Evolutionary conservation across 2,329 filamentous ascomycete species (phyloP).

Genomic region (Fusarium albosuccineum): DNA sequence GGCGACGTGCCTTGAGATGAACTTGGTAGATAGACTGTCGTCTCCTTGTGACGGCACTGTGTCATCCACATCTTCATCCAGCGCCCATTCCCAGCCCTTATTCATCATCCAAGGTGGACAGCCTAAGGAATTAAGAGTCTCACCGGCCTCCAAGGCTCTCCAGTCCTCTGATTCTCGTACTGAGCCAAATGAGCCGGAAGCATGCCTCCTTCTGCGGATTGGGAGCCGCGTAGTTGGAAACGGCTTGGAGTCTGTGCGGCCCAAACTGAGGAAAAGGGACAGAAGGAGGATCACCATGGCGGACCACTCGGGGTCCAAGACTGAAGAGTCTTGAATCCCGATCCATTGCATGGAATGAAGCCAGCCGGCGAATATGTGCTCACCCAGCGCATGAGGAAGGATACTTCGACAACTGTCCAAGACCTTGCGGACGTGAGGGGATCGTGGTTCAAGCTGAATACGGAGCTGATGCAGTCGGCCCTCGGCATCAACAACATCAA

Average conservation of each 20-base stretch:
- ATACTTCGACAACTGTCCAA: conserved; percentile 74
- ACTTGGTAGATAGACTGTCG: conserved; percentile 50
- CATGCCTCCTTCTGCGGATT: conserved; percentile 49
- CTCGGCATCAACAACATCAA: conserved; percentile 76
- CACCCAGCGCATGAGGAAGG: conserved; percentile 69
- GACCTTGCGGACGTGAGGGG: conserved; percentile 70
- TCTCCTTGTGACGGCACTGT: conserved; percentile 44
- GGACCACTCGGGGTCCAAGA: conserved; percentile 75
- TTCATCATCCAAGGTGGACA: conserved; percentile 71
- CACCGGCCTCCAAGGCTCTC: conserved; percentile 61
- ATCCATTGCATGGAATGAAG: conserved; percentile 82
- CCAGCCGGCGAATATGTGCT: conserved; percentile 76
- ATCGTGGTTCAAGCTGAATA: conserved; percentile 75
- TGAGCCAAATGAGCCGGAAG: conserved; percentile 53
- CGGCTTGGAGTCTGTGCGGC: conserved; percentile 50
- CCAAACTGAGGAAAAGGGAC: conserved; percentile 72
- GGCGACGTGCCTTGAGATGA: conserved; percentile 65
- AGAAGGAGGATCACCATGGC: conserved; percentile 74
- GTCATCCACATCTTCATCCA: conserved; percentile 65
- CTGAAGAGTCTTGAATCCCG: conserved; percentile 58
- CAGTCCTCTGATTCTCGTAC: conserved; percentile 59
- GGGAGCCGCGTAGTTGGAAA: conserved; percentile 46
- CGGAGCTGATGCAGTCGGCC: conserved; percentile 74
- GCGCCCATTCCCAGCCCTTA: conserved; percentile 78
- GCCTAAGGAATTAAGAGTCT: conserved; percentile 62